phyloP scores from a whole-genome alignment of 768 basidiomycete species.

The Lactarius hatsudake region DNA sequence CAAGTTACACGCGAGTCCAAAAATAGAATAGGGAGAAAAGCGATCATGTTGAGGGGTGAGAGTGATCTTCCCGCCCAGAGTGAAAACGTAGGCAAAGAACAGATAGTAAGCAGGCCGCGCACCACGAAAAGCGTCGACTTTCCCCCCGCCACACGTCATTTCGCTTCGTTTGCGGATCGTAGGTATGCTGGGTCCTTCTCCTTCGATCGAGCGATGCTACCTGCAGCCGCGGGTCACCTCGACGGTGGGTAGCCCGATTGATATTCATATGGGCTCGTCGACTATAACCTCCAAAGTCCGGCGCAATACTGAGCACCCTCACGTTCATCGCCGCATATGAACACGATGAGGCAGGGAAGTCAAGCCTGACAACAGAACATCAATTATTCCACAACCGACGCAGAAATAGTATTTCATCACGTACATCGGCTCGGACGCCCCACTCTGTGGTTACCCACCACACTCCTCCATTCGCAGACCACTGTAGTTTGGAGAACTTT shows the following conservation, averaged over 20 bases:
- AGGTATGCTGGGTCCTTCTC: neutral
- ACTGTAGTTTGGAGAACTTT: too few species aligned
- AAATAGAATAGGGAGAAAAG: too few species aligned
- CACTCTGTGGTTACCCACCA: neutral
- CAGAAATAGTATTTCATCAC: neutral
- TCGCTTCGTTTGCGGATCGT: too few species aligned
- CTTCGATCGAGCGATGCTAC: neutral
- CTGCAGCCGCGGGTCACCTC: too few species aligned
- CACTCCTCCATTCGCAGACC: too few species aligned
- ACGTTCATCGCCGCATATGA: neutral
- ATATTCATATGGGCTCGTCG: neutral
- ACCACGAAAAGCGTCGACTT: neutral
- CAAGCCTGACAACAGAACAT: neutral
- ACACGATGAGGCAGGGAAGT: neutral
- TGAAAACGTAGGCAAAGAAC: too few species aligned
- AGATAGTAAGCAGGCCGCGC: neutral
- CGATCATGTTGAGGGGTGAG: too few species aligned
- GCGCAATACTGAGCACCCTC: neutral
- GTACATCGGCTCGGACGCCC: neutral
- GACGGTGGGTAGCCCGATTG: neutral
- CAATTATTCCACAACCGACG: neutral
- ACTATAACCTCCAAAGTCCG: neutral
- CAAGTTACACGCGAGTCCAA: too few species aligned
- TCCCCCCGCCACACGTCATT: too few species aligned
- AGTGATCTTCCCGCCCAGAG: too few species aligned